These are phyloP conservation scores for Aspergillus sp. DNA, from an alignment of 2,329 filamentous ascomycete species.

Conservation along the genomic window DNA sequence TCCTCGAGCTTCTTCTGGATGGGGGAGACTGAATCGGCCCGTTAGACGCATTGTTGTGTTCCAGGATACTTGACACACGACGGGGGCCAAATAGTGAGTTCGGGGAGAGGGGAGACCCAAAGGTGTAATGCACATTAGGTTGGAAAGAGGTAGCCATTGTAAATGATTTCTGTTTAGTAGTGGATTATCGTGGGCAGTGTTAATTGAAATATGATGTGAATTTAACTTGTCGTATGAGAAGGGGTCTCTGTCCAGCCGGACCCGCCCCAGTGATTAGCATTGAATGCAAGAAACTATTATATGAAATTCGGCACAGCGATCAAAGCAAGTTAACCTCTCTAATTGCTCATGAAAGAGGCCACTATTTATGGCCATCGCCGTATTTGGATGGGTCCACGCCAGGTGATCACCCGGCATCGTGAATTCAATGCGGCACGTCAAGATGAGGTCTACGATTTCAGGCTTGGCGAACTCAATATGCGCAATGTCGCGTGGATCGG, in stretches of 20 bases:
- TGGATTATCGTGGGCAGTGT: background rate
- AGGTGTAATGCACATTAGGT: conserved; percentile 13
- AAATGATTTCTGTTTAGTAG: background rate
- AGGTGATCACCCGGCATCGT: background rate
- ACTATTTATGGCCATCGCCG: background rate
- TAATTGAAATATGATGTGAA: too few relatives aligned
- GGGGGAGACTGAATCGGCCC: conserved; percentile 2
- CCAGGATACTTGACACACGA: conserved; percentile 6
- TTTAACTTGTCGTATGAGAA: background rate
- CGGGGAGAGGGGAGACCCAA: conserved; percentile 6
- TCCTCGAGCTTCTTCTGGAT: conserved; percentile 6
- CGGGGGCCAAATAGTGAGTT: conserved; percentile 2
- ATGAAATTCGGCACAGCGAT: too few relatives aligned
- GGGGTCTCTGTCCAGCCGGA: background rate
- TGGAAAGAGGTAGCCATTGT: conserved; percentile 19
- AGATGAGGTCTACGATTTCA: background rate
- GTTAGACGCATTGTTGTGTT: conserved; percentile 4
- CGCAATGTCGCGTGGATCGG: background rate
- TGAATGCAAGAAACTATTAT: too few relatives aligned
- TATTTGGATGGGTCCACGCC: background rate
- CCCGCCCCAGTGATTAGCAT: background rate
- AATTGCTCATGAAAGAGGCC: too few relatives aligned
- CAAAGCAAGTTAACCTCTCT: too few relatives aligned
- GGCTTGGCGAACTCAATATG: background rate
- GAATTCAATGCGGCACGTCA: background rate